Percentiles rank a stretch among this genome's conserved stretches.
These are phyloP conservation scores for Lycium barbarum DNA, from an alignment of 257 asterid genomes.

Conservation along the genomic window DNA sequence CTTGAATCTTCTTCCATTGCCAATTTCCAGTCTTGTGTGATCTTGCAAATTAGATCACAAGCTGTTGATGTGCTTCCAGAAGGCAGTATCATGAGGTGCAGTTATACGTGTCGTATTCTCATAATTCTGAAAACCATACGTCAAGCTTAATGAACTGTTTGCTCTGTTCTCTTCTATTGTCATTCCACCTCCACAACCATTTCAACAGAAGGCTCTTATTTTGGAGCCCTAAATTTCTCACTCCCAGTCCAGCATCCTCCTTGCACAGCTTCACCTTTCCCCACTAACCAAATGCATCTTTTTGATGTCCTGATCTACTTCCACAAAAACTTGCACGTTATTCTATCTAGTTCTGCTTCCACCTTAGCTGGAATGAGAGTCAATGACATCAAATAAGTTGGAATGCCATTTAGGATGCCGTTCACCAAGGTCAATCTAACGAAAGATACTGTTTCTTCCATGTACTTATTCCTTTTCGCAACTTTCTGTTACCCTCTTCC, in stretches of 20 bases:
- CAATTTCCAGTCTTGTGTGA: no score
- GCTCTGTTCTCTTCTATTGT: no score
- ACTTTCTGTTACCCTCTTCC: not conserved
- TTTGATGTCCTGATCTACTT: not conserved
- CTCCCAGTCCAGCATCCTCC: slow-evolving; percentile 1
- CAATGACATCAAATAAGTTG: not conserved
- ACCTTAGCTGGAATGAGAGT: not conserved
- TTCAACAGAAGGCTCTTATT: no score
- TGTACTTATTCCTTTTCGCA: not conserved
- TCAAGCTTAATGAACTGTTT: no score
- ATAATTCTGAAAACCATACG: no score
- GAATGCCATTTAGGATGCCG: not conserved
- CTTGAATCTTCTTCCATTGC: no score
- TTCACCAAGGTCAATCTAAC: not conserved
- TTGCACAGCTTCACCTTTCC: not conserved
- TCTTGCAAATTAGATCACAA: no score
- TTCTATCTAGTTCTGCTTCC: slow-evolving; percentile 6
- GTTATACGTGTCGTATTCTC: no score
- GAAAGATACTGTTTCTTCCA: not conserved
- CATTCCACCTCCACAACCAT: no score
- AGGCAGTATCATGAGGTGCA: no score
- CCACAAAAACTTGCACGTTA: not conserved
- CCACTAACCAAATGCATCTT: not conserved
- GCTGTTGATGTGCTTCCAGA: no score
- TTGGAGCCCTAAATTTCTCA: not conserved